These are phyloP conservation scores for Pseudogymnoascus sp. DNA, from an alignment of 2,329 filamentous ascomycete genomes.

Conservation along the genomic window DNA sequence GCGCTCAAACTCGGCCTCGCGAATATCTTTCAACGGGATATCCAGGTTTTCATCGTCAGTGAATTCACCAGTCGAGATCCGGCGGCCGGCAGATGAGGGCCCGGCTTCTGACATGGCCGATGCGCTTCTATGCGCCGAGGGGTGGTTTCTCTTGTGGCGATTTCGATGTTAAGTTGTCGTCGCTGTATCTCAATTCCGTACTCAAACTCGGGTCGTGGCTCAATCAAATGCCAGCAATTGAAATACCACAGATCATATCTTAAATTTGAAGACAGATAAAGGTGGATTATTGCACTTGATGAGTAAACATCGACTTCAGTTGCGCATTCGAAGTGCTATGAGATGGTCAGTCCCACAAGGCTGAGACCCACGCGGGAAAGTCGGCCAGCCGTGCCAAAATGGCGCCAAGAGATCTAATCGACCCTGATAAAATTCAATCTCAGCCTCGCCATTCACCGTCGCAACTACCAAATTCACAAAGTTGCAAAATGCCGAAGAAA, in stretches of 20 bases:
- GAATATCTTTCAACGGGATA: background rate
- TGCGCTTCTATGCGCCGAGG: background rate
- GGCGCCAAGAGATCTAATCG: slow-evolving; percentile 7
- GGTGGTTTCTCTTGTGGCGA: background rate
- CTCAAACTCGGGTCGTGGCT: background rate
- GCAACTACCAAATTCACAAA: slow-evolving; percentile 9
- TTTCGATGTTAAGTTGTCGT: background rate
- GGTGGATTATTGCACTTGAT: background rate
- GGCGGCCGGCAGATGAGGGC: background rate
- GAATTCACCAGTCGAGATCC: background rate
- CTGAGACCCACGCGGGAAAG: slow-evolving; percentile 3
- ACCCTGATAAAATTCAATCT: slow-evolving; percentile 5
- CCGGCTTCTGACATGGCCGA: background rate
- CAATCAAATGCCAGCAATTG: slow-evolving; percentile 6
- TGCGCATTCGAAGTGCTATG: background rate
- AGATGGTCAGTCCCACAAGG: slow-evolving; percentile 1
- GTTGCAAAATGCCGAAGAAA: slow-evolving; percentile 69
- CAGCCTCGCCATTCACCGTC: slow-evolving; percentile 8
- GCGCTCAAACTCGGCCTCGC: slow-evolving; percentile 4
- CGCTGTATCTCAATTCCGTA: background rate
- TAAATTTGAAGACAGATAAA: background rate
- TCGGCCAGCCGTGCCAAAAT: background rate
- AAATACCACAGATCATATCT: background rate
- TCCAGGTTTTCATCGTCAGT: background rate
- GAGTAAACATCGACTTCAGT: background rate